Conservation (phyloP, 345 rosid genomes). For the Gossypium rotundifolium region DNA sequence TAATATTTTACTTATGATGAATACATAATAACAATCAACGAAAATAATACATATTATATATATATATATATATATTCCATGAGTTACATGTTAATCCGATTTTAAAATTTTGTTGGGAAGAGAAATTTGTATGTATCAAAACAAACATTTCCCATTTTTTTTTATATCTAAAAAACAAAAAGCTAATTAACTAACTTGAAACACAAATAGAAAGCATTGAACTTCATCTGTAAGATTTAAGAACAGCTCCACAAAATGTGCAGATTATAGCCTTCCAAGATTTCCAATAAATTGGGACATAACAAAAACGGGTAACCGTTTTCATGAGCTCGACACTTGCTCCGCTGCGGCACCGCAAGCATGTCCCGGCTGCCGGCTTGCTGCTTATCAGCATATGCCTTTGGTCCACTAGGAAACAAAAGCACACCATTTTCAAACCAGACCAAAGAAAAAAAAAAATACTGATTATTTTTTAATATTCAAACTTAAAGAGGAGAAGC, state of each 20-base stretch:
- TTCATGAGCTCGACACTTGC: conserved; percentile 68
- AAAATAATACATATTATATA: too few species aligned
- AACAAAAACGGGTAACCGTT: conserved; percentile 60
- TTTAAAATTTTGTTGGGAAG: too few species aligned
- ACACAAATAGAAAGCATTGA: background rate
- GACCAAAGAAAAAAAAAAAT: background rate
- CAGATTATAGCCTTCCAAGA: conserved; percentile 70
- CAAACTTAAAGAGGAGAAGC: background rate
- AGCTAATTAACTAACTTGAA: too few species aligned
- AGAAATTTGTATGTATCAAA: too few species aligned
- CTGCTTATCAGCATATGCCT: conserved; percentile 37
- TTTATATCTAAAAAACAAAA: too few species aligned
- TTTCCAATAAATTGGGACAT: conserved; percentile 53
- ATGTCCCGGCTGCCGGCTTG: conserved; percentile 70
- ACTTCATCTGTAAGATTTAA: conserved; percentile 51
- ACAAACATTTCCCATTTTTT: too few species aligned
- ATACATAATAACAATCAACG: too few species aligned
- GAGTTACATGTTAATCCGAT: too few species aligned
- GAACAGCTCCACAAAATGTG: conserved; percentile 64
- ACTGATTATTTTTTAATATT: background rate
- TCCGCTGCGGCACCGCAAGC: conserved; percentile 53
- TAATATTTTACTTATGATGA: too few species aligned
- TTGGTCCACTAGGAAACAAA: conserved; percentile 75
- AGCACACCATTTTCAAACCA: conserved; percentile 40
- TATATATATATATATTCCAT: too few species aligned